These are phyloP conservation scores for Blastocystis sp. DNA, from an alignment of 352 stramenopile species.

Conservation along the genomic window DNA sequence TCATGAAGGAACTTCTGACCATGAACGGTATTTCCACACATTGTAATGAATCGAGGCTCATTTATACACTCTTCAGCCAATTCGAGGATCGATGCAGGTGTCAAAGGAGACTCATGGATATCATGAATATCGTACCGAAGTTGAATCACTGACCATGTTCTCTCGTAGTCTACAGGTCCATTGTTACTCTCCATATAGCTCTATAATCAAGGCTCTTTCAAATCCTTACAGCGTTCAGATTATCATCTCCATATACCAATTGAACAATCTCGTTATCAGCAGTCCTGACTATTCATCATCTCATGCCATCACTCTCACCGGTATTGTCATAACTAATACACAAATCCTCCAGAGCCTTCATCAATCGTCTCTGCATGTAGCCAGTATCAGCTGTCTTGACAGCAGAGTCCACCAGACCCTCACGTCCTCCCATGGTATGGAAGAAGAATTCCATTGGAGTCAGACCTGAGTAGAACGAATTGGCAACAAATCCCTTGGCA, in stretches of 20 bases:
- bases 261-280: slow-evolving; percentile 90
- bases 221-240: slow-evolving; percentile 82
- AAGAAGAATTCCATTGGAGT: slow-evolving; percentile 99
- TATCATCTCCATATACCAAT: slow-evolving; percentile 98
- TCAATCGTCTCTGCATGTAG: slow-evolving; percentile 96
- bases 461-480: slow-evolving; percentile 97
- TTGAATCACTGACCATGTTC: slow-evolving; percentile 84
- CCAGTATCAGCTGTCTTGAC: slow-evolving; percentile 99
- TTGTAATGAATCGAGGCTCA: slow-evolving; percentile 77
- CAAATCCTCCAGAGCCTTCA: slow-evolving; percentile 96
- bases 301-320: slow-evolving; percentile 46
- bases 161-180: slow-evolving; percentile 90
- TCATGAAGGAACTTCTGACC: slow-evolving; percentile 84
- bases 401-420: slow-evolving; percentile 98
- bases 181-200: slow-evolving; percentile 80
- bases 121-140: slow-evolving; percentile 76
- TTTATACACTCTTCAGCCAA: slow-evolving; percentile 82
- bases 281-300: slow-evolving; percentile 76
- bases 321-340: slow-evolving; percentile 88
- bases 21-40: slow-evolving; percentile 75
- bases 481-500: slow-evolving; percentile 98
- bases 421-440: slow-evolving; percentile 97
- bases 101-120: slow-evolving; percentile 70
- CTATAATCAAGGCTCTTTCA: neutral
- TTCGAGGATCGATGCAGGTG: slow-evolving; percentile 79